Evolutionary conservation across 805 yeast species (phyloP), one percentile per base, ranked within the genome.

Genomic region (Candida coquimbonensis): DNA sequence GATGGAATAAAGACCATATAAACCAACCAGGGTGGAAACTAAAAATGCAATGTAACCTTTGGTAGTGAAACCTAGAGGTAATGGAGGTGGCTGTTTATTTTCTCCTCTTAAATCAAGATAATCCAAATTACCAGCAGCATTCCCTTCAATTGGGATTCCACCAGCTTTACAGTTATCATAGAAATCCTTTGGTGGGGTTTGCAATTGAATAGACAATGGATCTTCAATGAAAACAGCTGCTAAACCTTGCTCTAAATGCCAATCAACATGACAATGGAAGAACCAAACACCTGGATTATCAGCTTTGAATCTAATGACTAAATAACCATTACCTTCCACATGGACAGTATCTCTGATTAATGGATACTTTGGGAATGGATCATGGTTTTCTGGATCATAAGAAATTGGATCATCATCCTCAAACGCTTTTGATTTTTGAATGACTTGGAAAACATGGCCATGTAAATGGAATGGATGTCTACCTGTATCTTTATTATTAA

Each of bases 241-340:
- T 45, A 85, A 70, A 27, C 95, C 95, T 67, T 85, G 93, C 54
- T 80, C 83, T 62, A 85, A 74, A 65, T 85, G 95, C 83, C 89
- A 85, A 57, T 85, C 91, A 45, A 85, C 77, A 60, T 87, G 96
- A 65, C 97, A 89, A 62, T 89, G 97, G 80, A 89, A 85, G 50
- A 84, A 78, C 96, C 96, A 90, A 25, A 88, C 81, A 47, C 97
- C 97, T 3, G 96, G 96, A 57, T 90, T 89, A 57, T 84, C 79
- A 12, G 96, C 88, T 55, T 69, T 74, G 63, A 87, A 87, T 53
- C 96, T 70, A 31, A 80, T 59, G 16, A 82, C 89, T 42, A 81
- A 63, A 61, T 80, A 76, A 3, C 90, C 87, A 54, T 81, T 80
- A 32, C 83, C 78, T 42, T 79, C 76, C 16, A 87, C 78, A 52